Conservation (phyloP, 1,284 basidiomycete genomes). For the Pascua sp. region DNA sequence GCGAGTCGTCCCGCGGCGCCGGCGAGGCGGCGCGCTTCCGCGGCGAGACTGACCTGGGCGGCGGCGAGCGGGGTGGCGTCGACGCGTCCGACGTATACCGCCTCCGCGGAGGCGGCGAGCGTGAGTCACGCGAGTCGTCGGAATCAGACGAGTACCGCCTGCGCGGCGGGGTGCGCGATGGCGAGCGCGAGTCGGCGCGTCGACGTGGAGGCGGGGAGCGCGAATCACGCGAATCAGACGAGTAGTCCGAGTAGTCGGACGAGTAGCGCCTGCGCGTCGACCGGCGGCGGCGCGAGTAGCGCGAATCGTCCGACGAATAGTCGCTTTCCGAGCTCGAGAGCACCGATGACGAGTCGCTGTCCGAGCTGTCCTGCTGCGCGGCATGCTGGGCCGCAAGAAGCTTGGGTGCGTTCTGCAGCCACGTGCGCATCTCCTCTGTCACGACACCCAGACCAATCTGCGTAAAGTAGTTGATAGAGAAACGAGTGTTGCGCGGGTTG, state of each 20-base stretch:
- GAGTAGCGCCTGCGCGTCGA: conserved; percentile 16
- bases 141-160: conserved; percentile 18
- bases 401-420: conserved; percentile 87
- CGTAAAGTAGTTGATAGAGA: conserved; percentile 97
- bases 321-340: conserved; percentile 47
- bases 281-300: conserved; percentile 11
- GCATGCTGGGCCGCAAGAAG: conserved; percentile 89
- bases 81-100: conserved; percentile 13
- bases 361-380: conserved; percentile 59
- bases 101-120: conserved; percentile 13
- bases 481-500: conserved; percentile 92
- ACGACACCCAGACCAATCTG: conserved; percentile 84
- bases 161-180: conserved; percentile 17
- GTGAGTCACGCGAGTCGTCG: conserved; percentile 3
- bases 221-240: conserved; percentile 15
- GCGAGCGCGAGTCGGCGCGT: conserved; percentile 20
- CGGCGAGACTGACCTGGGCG: background rate
- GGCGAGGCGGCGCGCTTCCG: conserved; percentile 7
- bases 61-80: conserved; percentile 8
- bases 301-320: conserved; percentile 47
- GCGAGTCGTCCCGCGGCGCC: conserved; percentile 8
- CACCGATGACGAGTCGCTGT: conserved; percentile 53
- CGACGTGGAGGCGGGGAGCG: conserved; percentile 19
- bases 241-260: conserved; percentile 4
- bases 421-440: conserved; percentile 95